Evolutionary conservation across 495 filamentous ascomycete species (phyloP).

Genomic region (Penicillium turbatum): DNA sequence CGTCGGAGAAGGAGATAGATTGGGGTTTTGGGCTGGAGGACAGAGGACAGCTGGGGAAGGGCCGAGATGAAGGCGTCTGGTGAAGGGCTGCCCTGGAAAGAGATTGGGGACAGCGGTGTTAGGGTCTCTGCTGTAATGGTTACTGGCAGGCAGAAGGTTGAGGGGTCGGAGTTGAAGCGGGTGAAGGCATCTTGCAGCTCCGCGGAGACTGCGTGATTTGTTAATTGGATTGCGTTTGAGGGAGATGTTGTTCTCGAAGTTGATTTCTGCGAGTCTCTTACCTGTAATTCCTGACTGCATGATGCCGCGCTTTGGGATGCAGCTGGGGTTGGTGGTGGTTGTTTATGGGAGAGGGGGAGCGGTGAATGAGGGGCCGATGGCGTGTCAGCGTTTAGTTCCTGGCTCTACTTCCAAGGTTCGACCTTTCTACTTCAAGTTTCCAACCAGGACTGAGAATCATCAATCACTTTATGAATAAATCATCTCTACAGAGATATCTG

Average conservation of each 20-base stretch:
- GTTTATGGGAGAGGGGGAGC: constrained; percentile 25
- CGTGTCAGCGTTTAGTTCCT: background rate
- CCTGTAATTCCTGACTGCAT: constrained; percentile 93
- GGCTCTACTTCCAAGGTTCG: background rate
- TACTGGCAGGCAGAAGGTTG: constrained; percentile 73
- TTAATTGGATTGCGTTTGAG: constrained; percentile 11
- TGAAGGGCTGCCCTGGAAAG: constrained; percentile 43
- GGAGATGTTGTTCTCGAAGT: background rate
- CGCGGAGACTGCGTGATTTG: constrained; percentile 58
- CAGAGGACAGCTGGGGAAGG: constrained; percentile 59
- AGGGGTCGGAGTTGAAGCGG: constrained; percentile 57
- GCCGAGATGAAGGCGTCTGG: constrained; percentile 54
- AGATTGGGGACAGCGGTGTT: constrained; percentile 56
- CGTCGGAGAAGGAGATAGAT: constrained; percentile 83
- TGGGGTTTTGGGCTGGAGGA: constrained; percentile 69
- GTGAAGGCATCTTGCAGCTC: constrained; percentile 84
- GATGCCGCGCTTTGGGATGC: constrained; percentile 19
- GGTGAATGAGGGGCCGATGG: constrained; percentile 20
- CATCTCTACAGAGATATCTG: background rate
- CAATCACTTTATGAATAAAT: background rate
- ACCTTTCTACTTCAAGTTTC: background rate
- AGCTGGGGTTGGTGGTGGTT: constrained; percentile 9
- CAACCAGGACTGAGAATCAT: background rate
- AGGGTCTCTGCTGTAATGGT: constrained; percentile 76
- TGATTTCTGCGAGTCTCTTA: constrained; percentile 27